Conservation (phyloP, 1,284 basidiomycete genomes). For the Earliella scabrosa region DNA sequence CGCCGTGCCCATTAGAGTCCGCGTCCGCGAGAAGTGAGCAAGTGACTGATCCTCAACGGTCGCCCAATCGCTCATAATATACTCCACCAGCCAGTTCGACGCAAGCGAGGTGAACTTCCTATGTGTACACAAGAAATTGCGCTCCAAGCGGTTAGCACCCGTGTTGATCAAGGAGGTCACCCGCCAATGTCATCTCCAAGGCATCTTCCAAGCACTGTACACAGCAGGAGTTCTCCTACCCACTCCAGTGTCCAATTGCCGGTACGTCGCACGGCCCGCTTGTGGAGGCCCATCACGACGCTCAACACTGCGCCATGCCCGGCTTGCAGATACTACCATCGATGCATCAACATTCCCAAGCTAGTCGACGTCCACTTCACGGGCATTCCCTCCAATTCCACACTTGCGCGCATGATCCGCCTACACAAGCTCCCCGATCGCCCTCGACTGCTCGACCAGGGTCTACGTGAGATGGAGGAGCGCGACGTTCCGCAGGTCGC, state of each 20-base stretch:
- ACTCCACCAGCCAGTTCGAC: constrained; percentile 58
- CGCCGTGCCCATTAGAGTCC: constrained; percentile 87
- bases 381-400: constrained; percentile 83
- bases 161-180: constrained; percentile 99
- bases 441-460: constrained; percentile 49
- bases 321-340: constrained; percentile 83
- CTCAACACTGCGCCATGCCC: not conserved
- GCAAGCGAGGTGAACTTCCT: constrained; percentile 97
- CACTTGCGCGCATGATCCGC: constrained; percentile 84
- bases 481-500: constrained; percentile 78
- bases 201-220: constrained; percentile 97
- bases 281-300: too few relatives aligned
- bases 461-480: constrained; percentile 89
- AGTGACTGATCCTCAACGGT: not conserved
- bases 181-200: constrained; percentile 86
- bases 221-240: constrained; percentile 92
- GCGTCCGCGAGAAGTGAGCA: constrained; percentile 75
- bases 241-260: constrained; percentile 86
- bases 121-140: constrained; percentile 97
- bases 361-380: constrained; percentile 93
- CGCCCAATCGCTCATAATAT: not conserved
- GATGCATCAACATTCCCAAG: constrained; percentile 91
- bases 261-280: constrained; percentile 57
- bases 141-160: constrained; percentile 94
- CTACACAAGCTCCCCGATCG: constrained; percentile 69